Conservation (phyloP, 495 filamentous ascomycete species). For the Hypoxylon rickii region DNA sequence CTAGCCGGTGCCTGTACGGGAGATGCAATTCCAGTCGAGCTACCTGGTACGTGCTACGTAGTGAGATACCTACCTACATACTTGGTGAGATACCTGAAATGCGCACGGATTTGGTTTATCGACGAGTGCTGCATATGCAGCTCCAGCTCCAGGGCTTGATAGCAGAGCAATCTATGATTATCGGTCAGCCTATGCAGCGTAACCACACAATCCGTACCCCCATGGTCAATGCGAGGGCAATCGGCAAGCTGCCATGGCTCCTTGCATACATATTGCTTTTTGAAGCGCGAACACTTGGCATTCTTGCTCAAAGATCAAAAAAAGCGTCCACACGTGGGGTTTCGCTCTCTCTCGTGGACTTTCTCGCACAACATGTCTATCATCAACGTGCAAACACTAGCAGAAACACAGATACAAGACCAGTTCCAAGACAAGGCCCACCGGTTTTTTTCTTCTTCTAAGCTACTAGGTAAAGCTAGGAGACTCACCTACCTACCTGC, state of each 20-base stretch:
- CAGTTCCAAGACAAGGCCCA: conserved; percentile 22
- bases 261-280: conserved; percentile 37
- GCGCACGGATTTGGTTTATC: conserved; percentile 30
- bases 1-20: conserved; percentile 8
- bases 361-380: conserved; percentile 30
- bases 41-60: conserved; percentile 17
- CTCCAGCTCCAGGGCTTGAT: no score
- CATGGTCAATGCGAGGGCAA: conserved; percentile 37
- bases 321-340: conserved; percentile 26
- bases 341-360: conserved; percentile 26
- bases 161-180: conserved; percentile 40
- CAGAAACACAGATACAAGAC: conserved; percentile 1
- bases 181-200: conserved; percentile 38
- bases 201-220: conserved; percentile 29
- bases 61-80: no score
- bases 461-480: not conserved
- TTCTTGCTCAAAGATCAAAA: conserved; percentile 11
- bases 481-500: conserved; percentile 6
- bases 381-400: conserved; percentile 30
- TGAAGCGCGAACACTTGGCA: conserved; percentile 26
- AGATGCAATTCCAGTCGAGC: conserved; percentile 14
- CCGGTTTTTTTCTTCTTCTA: not conserved
- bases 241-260: conserved; percentile 37
- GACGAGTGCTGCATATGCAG: conserved; percentile 33
- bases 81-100: not conserved